Evolutionary conservation across 1,284 basidiomycete genomes (phyloP).

Genomic region (Naganishia sp.): DNA sequence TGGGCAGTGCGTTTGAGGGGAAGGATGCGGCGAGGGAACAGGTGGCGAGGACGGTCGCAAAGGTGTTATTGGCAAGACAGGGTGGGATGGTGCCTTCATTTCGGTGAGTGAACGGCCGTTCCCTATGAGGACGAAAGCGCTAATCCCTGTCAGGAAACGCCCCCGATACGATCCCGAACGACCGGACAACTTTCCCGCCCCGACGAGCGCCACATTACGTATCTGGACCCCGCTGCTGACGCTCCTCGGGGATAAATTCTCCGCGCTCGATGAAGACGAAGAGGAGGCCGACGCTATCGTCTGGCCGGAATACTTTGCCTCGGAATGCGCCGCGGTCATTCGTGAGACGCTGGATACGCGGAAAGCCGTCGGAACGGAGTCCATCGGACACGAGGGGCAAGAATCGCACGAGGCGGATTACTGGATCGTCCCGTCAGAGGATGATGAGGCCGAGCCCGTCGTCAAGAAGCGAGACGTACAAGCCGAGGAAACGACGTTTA

Average conservation of each 20-base stretch:
- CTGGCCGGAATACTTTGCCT: not conserved
- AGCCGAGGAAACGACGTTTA: not conserved
- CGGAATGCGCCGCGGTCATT: not conserved
- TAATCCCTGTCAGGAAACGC: conserved; percentile 53
- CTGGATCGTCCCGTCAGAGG: conserved; percentile 9
- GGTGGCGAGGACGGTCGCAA: conserved; percentile 69
- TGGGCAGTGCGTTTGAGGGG: conserved; percentile 36
- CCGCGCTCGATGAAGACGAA: not conserved
- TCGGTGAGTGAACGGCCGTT: conserved; percentile 60
- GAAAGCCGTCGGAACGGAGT: not conserved
- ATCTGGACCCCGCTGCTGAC: conserved; percentile 73
- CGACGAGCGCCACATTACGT: conserved; percentile 60
- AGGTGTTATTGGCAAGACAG: conserved; percentile 63
- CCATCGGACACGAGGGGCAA: not conserved
- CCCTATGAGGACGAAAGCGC: not conserved
- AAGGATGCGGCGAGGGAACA: conserved; percentile 58
- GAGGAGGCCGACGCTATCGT: not conserved
- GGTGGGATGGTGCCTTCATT: conserved; percentile 76
- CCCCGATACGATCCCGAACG: conserved; percentile 47
- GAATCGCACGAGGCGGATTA: conserved; percentile 1
- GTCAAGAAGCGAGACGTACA: not conserved
- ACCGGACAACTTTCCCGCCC: conserved; percentile 50
- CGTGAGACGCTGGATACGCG: not conserved
- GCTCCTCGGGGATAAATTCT: conserved; percentile 10
- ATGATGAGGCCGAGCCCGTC: not conserved